These are phyloP conservation scores for Echinochloa phyllopogon DNA, from an alignment of 176 grass and related monocot species.

Conservation along the genomic window DNA sequence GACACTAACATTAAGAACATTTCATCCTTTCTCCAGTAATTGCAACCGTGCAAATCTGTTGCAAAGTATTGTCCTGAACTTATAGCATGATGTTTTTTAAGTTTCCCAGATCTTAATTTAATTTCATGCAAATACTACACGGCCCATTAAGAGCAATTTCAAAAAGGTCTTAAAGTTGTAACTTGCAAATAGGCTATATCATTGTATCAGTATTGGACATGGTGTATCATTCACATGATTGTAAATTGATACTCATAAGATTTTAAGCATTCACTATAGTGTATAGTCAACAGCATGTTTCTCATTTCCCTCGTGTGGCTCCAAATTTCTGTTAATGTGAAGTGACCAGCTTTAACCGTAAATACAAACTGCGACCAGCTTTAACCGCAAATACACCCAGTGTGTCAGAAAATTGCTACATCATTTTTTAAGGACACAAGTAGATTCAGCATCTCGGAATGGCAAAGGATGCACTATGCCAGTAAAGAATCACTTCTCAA, in stretches of 20 bases:
- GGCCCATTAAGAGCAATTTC: background rate
- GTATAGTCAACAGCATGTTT: background rate
- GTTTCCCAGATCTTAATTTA: background rate
- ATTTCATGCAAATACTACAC: background rate
- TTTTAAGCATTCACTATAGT: background rate
- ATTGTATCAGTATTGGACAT: background rate
- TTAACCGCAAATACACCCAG: background rate
- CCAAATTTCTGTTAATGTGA: background rate
- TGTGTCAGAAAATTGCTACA: background rate
- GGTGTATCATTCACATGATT: background rate
- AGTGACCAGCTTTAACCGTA: conserved; percentile 2
- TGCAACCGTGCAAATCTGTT: background rate
- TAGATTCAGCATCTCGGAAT: conserved; percentile 6
- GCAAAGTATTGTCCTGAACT: background rate
- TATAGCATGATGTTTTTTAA: background rate
- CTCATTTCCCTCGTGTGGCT: background rate
- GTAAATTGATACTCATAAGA: background rate
- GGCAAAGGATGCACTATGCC: background rate
- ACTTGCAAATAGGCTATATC: background rate
- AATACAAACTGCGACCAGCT: conserved; percentile 7
- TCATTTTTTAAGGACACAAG: background rate
- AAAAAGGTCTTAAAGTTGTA: background rate
- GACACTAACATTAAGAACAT: background rate
- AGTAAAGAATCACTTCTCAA: conserved; percentile 9
- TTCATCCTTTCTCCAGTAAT: conserved; percentile 6